phyloP scores from a whole-genome alignment of 805 yeast genomes.

The Myxozyma sirexii region DNA sequence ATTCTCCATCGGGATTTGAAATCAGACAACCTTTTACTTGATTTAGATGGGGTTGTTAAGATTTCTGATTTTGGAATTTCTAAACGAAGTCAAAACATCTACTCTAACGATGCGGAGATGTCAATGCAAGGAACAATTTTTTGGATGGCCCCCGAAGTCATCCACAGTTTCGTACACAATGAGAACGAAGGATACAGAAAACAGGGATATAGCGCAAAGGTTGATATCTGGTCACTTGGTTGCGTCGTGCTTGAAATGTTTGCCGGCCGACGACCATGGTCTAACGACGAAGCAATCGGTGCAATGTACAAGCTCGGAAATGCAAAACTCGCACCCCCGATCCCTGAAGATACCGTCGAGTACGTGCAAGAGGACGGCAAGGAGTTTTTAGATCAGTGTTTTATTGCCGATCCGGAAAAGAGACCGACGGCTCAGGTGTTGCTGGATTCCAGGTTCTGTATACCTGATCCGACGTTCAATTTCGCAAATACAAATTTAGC shows the following conservation, averaged over 20 bases:
- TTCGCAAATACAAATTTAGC: slow-evolving; percentile 61
- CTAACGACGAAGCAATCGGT: slow-evolving; percentile 89
- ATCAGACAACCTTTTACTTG: slow-evolving; percentile 87
- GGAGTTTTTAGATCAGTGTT: slow-evolving; percentile 74
- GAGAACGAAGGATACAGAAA: slow-evolving; percentile 79
- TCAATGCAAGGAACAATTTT: slow-evolving; percentile 98
- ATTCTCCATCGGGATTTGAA: slow-evolving; percentile 92
- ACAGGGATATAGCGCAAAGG: slow-evolving; percentile 95
- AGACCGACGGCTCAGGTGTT: slow-evolving; percentile 84
- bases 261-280: slow-evolving; percentile 98
- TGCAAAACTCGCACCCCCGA: slow-evolving; percentile 89
- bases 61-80: slow-evolving; percentile 97
- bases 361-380: slow-evolving; percentile 66
- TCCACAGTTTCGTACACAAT: slow-evolving; percentile 74
- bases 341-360: slow-evolving; percentile 81
- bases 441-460: slow-evolving; percentile 40
- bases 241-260: slow-evolving; percentile 97
- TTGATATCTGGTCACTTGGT: slow-evolving; percentile 97
- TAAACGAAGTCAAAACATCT: slow-evolving; percentile 72
- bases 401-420: slow-evolving; percentile 71
- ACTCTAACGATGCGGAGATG: slow-evolving; percentile 90
- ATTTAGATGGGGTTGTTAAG: slow-evolving; percentile 90
- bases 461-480: slow-evolving; percentile 47
- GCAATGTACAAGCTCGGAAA: slow-evolving; percentile 90
- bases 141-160: slow-evolving; percentile 99